Percentiles rank a stretch among this genome's conserved stretches.
These are phyloP conservation scores for Paramecium tetraurelia DNA, from an alignment of 73 alveolate genomes.

Conservation along the genomic window DNA sequence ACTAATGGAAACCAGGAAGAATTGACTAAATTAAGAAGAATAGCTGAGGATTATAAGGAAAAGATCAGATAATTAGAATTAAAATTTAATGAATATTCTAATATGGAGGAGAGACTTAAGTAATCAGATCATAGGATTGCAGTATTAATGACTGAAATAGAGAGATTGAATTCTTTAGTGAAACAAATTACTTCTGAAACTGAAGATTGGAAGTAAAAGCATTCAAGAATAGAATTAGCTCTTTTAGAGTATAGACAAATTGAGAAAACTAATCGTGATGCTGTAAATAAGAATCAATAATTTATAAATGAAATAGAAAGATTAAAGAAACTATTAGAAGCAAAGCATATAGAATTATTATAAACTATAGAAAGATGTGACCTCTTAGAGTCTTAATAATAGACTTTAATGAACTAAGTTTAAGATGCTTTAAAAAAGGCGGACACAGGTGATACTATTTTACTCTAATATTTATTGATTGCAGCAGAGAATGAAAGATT, in stretches of 20 bases:
- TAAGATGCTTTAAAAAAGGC: not conserved
- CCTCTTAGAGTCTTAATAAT: not conserved
- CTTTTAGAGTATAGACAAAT: conserved; percentile 30
- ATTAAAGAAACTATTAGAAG: conserved; percentile 30
- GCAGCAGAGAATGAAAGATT: conserved; percentile 45
- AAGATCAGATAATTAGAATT: not conserved
- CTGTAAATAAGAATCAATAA: not conserved
- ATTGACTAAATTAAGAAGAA: not conserved
- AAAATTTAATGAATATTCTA: not conserved
- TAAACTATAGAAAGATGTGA: not conserved
- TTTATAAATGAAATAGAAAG: conserved; percentile 30
- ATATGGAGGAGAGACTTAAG: not conserved
- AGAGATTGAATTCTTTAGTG: conserved; percentile 7
- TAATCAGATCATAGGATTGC: conserved; percentile 52
- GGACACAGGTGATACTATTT: not conserved
- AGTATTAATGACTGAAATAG: conserved; percentile 43
- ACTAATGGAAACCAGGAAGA: not conserved
- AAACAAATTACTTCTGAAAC: not conserved
- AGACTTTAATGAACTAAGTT: not conserved
- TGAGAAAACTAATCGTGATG: conserved; percentile 31
- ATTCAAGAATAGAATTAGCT: conserved; percentile 22
- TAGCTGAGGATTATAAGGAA: conserved; percentile 24
- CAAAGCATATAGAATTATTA: conserved; percentile 15
- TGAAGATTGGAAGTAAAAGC: conserved; percentile 47
- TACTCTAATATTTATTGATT: not conserved